These are phyloP conservation scores for Lactarius sanguifluus DNA, from an alignment of 768 basidiomycete genomes.

Conservation along the genomic window DNA sequence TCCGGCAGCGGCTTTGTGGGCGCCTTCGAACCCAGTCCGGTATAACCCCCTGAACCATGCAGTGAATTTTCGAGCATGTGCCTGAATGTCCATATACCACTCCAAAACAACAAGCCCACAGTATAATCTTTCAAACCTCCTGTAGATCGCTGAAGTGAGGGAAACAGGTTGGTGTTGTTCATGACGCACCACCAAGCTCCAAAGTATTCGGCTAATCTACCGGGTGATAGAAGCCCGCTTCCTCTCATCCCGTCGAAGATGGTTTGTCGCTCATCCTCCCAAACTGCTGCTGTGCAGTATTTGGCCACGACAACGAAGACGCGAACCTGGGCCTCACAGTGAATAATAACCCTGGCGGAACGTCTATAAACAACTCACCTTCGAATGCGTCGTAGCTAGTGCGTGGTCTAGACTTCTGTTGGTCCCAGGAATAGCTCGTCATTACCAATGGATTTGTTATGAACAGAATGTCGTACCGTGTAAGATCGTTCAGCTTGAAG, in stretches of 20 bases:
- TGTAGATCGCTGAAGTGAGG: conserved; percentile 33
- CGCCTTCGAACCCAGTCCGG: conserved; percentile 59
- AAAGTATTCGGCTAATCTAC: conserved; percentile 51
- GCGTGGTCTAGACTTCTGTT: conserved; percentile 77
- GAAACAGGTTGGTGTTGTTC: not conserved
- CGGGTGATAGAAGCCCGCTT: conserved; percentile 51
- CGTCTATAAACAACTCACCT: conserved; percentile 41
- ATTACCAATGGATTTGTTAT: not conserved
- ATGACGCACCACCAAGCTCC: conserved; percentile 65
- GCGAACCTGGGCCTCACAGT: conserved; percentile 52
- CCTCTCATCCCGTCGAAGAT: conserved; percentile 44
- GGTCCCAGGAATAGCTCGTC: not conserved
- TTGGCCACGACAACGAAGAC: conserved; percentile 91
- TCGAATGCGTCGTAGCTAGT: conserved; percentile 84
- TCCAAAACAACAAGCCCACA: conserved; percentile 54
- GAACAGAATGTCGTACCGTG: conserved; percentile 47
- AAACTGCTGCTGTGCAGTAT: conserved; percentile 79
- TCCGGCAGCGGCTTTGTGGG: conserved; percentile 71
- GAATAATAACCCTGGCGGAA: not conserved
- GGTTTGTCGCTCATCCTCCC: conserved; percentile 60
- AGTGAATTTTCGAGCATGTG: conserved; percentile 49
- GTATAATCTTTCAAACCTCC: conserved; percentile 60
- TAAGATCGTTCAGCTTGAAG: conserved; percentile 83
- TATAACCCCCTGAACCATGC: conserved; percentile 70
- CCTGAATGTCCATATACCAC: conserved; percentile 60